These are phyloP conservation scores for Hypoxylon rubiginosum DNA, from an alignment of 2,329 filamentous ascomycete species.

Conservation along the genomic window DNA sequence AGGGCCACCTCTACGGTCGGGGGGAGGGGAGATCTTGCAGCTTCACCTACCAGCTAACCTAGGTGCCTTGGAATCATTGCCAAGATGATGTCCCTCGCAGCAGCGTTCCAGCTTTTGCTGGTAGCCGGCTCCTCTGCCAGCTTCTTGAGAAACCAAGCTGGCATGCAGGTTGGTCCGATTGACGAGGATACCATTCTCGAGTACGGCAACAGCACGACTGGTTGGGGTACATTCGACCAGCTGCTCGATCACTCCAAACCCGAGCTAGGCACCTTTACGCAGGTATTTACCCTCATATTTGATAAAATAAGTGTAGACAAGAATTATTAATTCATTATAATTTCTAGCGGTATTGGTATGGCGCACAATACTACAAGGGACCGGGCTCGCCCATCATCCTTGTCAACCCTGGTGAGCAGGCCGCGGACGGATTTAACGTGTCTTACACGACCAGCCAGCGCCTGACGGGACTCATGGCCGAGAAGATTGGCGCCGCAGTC, in stretches of 20 bases:
- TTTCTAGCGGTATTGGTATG: constrained; percentile 58
- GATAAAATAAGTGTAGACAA: too few species aligned
- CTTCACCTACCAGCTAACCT: not conserved
- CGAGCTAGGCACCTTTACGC: constrained; percentile 56
- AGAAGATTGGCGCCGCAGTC: constrained; percentile 57
- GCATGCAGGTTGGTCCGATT: constrained; percentile 50
- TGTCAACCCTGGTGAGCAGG: constrained; percentile 58
- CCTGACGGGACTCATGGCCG: constrained; percentile 56
- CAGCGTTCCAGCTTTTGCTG: constrained; percentile 47
- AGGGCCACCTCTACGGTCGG: constrained; percentile 6
- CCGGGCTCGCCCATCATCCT: constrained; percentile 58
- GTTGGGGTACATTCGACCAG: constrained; percentile 56
- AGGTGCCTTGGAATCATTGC: constrained; percentile 21
- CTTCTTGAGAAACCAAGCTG: constrained; percentile 42
- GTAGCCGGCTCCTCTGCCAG: constrained; percentile 46
- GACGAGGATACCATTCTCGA: constrained; percentile 39
- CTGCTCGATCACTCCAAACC: constrained; percentile 58
- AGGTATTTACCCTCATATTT: too few species aligned
- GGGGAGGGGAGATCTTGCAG: not conserved
- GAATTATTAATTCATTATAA: too few species aligned
- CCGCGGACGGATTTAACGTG: constrained; percentile 53
- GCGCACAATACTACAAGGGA: constrained; percentile 57
- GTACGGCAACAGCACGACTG: constrained; percentile 38
- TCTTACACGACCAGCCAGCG: constrained; percentile 59
- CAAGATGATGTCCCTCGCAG: constrained; percentile 49